Evolutionary conservation across 2,329 filamentous ascomycete genomes (phyloP).

Genomic region (Trichoderma sp.): DNA sequence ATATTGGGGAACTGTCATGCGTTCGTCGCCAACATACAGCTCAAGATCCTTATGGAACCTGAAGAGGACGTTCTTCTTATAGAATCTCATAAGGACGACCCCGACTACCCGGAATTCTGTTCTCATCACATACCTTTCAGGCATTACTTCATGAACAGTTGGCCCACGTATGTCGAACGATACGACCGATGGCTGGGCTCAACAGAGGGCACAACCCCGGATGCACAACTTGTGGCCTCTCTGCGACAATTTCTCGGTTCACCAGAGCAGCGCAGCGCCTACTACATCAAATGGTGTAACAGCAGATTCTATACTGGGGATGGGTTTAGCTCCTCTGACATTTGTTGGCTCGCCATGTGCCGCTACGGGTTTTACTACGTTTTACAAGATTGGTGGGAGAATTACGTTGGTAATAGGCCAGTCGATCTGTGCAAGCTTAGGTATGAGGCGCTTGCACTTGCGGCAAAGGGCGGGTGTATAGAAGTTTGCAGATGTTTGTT

Average conservation of each 20-base stretch:
- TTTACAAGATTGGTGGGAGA: slow-evolving; percentile 12
- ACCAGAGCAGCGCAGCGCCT: neutral
- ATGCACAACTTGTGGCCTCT: neutral
- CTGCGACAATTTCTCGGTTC: neutral
- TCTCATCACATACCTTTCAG: too few relatives aligned
- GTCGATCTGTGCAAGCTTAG: rapidly evolving
- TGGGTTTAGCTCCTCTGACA: neutral
- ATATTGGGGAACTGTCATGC: neutral
- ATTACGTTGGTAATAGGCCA: neutral
- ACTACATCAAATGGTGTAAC: neutral
- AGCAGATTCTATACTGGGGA: too few relatives aligned
- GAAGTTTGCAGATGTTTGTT: neutral
- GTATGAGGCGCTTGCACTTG: neutral
- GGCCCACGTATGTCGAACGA: neutral
- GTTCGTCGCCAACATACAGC: neutral
- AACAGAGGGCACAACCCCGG: neutral
- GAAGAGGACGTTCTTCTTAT: neutral
- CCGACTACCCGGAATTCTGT: too few relatives aligned
- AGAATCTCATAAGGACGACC: too few relatives aligned
- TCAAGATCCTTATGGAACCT: neutral
- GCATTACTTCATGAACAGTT: neutral
- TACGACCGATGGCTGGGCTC: slow-evolving; percentile 9
- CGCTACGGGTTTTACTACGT: slow-evolving; percentile 5
- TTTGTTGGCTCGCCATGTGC: neutral
- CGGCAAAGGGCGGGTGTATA: neutral